These are phyloP conservation scores for Phalaenopsis aphrodite DNA, from an alignment of 106 monocot species.

Conservation along the genomic window DNA sequence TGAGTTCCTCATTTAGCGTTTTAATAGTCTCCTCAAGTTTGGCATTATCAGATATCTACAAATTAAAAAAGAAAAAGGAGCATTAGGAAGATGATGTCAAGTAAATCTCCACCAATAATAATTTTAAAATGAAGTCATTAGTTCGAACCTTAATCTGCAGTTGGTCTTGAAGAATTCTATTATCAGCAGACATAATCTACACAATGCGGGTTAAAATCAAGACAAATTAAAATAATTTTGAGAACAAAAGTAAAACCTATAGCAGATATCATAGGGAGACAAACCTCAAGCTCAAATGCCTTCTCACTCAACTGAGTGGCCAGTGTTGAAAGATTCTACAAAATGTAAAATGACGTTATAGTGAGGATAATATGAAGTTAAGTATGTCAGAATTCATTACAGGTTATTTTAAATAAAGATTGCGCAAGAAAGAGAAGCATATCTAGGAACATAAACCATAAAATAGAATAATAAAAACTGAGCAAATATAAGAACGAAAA, in stretches of 20 bases:
- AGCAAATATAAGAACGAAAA: neutral
- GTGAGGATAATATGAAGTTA: neutral
- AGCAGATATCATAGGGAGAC: constrained; percentile 6
- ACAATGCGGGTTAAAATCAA: constrained; percentile 5
- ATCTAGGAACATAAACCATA: neutral
- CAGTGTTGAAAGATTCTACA: constrained; percentile 67
- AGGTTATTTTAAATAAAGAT: neutral
- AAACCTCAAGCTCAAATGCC: constrained; percentile 94
- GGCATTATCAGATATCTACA: constrained; percentile 62
- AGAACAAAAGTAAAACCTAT: neutral
- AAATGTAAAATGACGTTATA: constrained; percentile 5
- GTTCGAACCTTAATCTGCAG: constrained; percentile 79
- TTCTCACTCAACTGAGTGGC: constrained; percentile 75
- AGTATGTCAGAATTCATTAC: neutral
- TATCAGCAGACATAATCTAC: constrained; percentile 95
- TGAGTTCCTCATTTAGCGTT: constrained; percentile 53
- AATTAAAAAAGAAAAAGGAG: constrained; percentile 2
- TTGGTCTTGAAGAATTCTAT: constrained; percentile 90
- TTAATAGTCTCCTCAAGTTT: constrained; percentile 64
- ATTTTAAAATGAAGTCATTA: neutral
- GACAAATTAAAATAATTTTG: constrained; percentile 8
- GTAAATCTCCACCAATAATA: constrained; percentile 3
- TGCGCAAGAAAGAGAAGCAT: neutral
- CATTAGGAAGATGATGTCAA: constrained; percentile 6
- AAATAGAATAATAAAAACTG: neutral